These are phyloP conservation scores for Chlamydomonas sp. DNA, from an alignment of 139 green algal genomes.

Conservation along the genomic window DNA sequence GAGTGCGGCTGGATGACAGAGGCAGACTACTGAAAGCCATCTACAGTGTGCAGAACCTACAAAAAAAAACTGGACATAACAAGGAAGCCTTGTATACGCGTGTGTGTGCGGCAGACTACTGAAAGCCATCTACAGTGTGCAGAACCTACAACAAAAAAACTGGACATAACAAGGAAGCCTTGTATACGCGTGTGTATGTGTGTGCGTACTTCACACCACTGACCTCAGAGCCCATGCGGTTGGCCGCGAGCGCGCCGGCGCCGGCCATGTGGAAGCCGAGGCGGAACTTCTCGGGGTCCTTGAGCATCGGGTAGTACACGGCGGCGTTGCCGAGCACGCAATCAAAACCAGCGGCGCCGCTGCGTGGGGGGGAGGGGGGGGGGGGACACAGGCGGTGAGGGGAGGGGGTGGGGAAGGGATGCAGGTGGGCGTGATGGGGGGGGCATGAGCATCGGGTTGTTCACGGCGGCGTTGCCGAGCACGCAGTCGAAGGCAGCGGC, in stretches of 20 bases:
- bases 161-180: too few species aligned
- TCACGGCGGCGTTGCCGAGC: constrained; percentile 89
- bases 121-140: constrained; percentile 82
- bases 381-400: too few species aligned
- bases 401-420: too few species aligned
- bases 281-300: constrained; percentile 31
- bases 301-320: constrained; percentile 83
- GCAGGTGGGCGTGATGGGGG: too few species aligned
- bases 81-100: too few species aligned
- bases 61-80: too few species aligned
- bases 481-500: constrained; percentile 11
- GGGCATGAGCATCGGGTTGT: constrained; percentile 78
- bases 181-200: too few species aligned
- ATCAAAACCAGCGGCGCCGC: constrained; percentile 8
- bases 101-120: constrained; percentile 62
- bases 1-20: too few species aligned
- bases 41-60: too few species aligned
- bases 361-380: too few species aligned
- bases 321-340: constrained; percentile 80
- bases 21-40: constrained; percentile 82
- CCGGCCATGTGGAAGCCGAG: constrained; percentile 15
- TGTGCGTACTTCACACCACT: neutral
- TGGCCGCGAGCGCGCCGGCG: constrained; percentile 1
- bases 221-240: constrained; percentile 10
- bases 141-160: too few species aligned